Evolutionary conservation across 1,139 yeast species (phyloP).

Genomic region (Yamadazyma mexicana): DNA sequence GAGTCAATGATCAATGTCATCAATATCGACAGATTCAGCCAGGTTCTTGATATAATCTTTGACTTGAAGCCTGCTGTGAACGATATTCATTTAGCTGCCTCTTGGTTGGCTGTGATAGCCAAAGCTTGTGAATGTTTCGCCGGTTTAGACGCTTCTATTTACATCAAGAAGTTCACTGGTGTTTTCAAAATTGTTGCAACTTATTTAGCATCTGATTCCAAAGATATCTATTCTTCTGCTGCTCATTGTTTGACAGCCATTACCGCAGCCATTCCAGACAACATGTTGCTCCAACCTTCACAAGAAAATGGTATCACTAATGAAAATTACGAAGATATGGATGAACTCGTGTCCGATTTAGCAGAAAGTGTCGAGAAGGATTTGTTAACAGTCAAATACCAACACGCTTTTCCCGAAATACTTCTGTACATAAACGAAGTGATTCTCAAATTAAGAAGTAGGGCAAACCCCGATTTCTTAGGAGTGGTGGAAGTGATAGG

Average conservation of each 20-base stretch:
- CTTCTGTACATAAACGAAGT: constrained; percentile 68
- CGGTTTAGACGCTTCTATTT: constrained; percentile 54
- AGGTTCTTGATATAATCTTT: constrained; percentile 68
- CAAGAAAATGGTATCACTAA: constrained; percentile 33
- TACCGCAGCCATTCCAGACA: constrained; percentile 61
- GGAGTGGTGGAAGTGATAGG: constrained; percentile 73
- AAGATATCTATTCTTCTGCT: constrained; percentile 72
- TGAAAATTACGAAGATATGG: constrained; percentile 56
- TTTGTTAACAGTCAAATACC: constrained; percentile 71
- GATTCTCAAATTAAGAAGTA: constrained; percentile 61
- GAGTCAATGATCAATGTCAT: constrained; percentile 68
- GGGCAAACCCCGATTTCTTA: constrained; percentile 73
- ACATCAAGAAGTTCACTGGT: constrained; percentile 56
- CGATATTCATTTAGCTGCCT: constrained; percentile 83
- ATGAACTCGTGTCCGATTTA: constrained; percentile 49
- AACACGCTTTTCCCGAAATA: constrained; percentile 73
- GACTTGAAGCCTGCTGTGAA: constrained; percentile 79
- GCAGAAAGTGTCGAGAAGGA: constrained; percentile 54
- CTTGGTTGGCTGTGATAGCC: constrained; percentile 95
- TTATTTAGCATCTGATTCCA: constrained; percentile 66
- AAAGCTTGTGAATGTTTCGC: constrained; percentile 78
- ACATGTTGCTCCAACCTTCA: constrained; percentile 54
- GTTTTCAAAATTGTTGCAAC: constrained; percentile 57
- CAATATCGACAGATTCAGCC: constrained; percentile 60
- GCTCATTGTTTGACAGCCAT: constrained; percentile 86